Percentiles rank a stretch among this genome's conserved stretches.
Evolutionary conservation across 2,329 filamentous ascomycete species (phyloP).

Genomic region (Acarospora socialis): DNA sequence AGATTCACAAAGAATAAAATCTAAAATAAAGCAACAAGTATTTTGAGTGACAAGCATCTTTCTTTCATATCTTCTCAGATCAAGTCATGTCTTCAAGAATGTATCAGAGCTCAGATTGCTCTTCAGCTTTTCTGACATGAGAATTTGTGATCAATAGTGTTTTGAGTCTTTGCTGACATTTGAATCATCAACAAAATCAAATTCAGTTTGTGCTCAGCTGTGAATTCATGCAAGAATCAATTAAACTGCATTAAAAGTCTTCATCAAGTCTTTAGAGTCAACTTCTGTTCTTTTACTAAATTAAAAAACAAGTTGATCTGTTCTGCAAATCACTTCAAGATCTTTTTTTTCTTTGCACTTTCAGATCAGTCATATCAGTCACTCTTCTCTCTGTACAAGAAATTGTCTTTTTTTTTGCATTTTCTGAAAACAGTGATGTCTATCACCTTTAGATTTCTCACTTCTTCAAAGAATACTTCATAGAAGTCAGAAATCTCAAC

Average conservation of each 20-base stretch:
- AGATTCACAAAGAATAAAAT: background rate
- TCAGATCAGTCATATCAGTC: background rate
- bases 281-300: background rate
- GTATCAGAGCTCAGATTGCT: background rate
- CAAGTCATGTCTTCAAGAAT: background rate
- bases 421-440: background rate
- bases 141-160: background rate
- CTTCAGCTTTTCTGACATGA: background rate
- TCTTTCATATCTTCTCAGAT: background rate
- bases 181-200: background rate
- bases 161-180: background rate
- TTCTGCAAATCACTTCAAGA: background rate
- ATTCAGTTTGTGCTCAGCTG: background rate
- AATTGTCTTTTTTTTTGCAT: background rate
- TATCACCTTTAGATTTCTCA: slow-evolving; percentile 1
- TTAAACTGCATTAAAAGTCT: too few relatives aligned
- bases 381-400: background rate
- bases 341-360: background rate
- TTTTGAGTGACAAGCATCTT: background rate
- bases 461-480: slow-evolving; percentile 5
- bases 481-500: slow-evolving; percentile 5
- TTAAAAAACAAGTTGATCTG: background rate
- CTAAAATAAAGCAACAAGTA: background rate
- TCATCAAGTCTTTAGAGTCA: too few relatives aligned
- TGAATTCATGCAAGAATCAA: background rate